phyloP scores from a whole-genome alignment of 305 asterid genomes.

The Fraxinus dipetala region DNA sequence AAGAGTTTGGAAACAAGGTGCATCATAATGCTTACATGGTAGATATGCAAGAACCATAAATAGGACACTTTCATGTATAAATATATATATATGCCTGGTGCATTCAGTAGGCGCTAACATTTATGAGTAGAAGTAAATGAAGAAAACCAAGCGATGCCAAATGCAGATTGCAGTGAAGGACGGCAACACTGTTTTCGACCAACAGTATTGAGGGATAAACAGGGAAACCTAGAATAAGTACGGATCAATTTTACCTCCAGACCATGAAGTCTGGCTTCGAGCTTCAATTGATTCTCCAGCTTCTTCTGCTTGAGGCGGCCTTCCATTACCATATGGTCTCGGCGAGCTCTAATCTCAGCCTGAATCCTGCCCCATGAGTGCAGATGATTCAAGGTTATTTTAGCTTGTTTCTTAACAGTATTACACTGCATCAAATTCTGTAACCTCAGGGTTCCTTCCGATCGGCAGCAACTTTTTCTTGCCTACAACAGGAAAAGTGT shows the following conservation, averaged over 20 bases:
- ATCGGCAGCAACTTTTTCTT: slow-evolving; percentile 47
- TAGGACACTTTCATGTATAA: background rate
- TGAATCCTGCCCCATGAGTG: slow-evolving; percentile 79
- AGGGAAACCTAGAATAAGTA: background rate
- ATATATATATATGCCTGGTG: background rate
- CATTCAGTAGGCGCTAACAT: background rate
- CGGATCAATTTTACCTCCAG: slow-evolving; percentile 52
- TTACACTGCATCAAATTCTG: slow-evolving; percentile 50
- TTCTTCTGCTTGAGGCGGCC: slow-evolving; percentile 75
- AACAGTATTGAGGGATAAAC: background rate
- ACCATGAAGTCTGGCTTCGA: slow-evolving; percentile 81
- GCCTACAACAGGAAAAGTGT: slow-evolving; percentile 49
- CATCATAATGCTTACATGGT: background rate
- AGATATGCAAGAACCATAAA: background rate
- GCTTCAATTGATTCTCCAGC: slow-evolving; percentile 74
- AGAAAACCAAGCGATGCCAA: background rate
- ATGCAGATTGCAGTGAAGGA: background rate
- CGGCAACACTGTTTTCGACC: background rate
- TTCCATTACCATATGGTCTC: slow-evolving; percentile 69
- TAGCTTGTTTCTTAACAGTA: slow-evolving; percentile 70
- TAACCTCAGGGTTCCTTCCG: slow-evolving; percentile 58
- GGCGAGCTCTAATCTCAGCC: slow-evolving; percentile 63
- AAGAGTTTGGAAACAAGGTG: background rate
- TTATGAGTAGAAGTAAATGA: background rate
- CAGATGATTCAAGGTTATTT: slow-evolving; percentile 55